Evolutionary conservation across 164 flowering plant species (phyloP), one percentile per base, ranked within the genome.

Genomic region (Nymphaea thermarum): DNA sequence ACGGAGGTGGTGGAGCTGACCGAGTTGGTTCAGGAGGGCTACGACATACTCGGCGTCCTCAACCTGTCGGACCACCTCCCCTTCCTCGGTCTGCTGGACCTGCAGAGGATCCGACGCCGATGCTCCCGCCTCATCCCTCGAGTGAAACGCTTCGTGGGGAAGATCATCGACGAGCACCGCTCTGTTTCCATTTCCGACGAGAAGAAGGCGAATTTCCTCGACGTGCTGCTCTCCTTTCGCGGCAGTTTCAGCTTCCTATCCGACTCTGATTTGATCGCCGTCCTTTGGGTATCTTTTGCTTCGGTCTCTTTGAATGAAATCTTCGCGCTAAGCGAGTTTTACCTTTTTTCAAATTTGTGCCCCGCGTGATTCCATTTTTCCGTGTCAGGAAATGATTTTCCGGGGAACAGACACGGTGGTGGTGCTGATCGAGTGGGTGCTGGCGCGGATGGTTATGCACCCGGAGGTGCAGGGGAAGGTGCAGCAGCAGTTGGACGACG

Each of bases 241-340:
- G 80, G 77, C 4, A 43, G 68, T 3, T 85, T 82, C 43, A 76
- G 77, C 61, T 51, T 51, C 36, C 59, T 87, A 3, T 74, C 83
- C 2, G 83, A 87, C 53, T 8, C 68, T 2, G 89, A 89, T 18
- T 80, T 86, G 85, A 72, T 85, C 55, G 89, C 96, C 3, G 88
- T 89, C n/a, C 85, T 87, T 43, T 89, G 96, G 96, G 96, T 89
- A 47, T 41, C 44, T 16, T 8, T 15, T 4, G 57, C 57, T 51
- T 51, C 57, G 12, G 57, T 15, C 14, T 51, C 14, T 15, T 51
- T 10, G 14, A 51, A 51, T 51, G 57, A 51, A 25, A 25, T 25
- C 36, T 25, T 25, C 36, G 36, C 36, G 36, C 36, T 25, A 25
- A 25, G 36, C 36, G 36, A 25, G 36, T 25, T 51, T 51, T 3